A percentile compares a stretch with the other conserved stretches of the same genome.
Evolutionary conservation across 2,329 filamentous ascomycete genomes (phyloP).

Genomic region (Pseudopyricularia cyperi): DNA sequence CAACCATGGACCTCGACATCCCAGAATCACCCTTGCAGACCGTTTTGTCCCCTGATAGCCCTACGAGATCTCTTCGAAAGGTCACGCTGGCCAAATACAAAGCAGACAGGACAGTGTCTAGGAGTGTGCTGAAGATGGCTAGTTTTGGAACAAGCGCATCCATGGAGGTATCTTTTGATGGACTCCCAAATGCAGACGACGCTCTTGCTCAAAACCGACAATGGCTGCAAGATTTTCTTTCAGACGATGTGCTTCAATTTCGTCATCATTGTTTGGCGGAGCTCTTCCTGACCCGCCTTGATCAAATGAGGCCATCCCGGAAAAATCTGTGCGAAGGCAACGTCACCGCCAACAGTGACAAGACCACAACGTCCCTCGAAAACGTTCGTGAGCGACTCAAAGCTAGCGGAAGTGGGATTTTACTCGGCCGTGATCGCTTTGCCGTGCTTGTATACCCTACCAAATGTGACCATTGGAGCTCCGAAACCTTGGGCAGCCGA

Average conservation of each 20-base stretch:
- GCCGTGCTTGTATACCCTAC: conserved; percentile 27
- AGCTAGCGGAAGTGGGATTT: conserved; percentile 20
- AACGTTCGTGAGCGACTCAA: conserved; percentile 20
- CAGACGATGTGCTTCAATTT: conserved; percentile 14
- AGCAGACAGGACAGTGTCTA: background rate
- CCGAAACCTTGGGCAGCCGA: conserved; percentile 8
- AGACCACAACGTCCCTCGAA: conserved; percentile 10
- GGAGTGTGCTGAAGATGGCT: background rate
- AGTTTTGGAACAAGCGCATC: conserved; percentile 6
- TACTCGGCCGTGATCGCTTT: conserved; percentile 16
- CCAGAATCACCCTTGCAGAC: background rate
- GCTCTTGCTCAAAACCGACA: background rate
- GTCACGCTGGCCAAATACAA: background rate
- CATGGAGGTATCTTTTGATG: conserved; percentile 12
- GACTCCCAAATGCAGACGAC: conserved; percentile 8
- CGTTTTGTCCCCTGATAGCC: background rate
- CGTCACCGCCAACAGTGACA: conserved; percentile 6
- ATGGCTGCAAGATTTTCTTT: conserved; percentile 13
- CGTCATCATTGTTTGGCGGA: conserved; percentile 14
- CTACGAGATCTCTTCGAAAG: background rate
- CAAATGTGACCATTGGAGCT: conserved; percentile 20
- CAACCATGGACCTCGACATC: background rate
- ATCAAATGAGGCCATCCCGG: conserved; percentile 4
- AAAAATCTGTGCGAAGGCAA: conserved; percentile 12
- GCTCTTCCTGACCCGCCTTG: conserved; percentile 8